phyloP scores from a whole-genome alignment of 139 green algal species.

The Dunaliella primolecta region DNA sequence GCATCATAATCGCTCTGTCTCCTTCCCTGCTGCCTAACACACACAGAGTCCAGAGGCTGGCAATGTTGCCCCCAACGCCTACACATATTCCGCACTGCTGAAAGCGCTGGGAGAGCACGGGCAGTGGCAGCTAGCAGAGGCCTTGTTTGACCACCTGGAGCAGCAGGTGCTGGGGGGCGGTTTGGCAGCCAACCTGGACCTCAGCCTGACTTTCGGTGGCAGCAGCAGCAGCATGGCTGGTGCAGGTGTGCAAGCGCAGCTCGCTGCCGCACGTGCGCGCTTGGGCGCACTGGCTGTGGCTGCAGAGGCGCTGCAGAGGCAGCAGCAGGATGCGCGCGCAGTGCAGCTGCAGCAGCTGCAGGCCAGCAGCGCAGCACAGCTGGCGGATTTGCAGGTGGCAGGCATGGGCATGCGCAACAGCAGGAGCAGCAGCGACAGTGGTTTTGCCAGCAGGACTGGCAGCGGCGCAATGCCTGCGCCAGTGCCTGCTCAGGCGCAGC shows the following conservation, averaged over 20 bases:
- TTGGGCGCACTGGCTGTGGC: constrained; percentile 6
- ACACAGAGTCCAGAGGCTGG: background rate
- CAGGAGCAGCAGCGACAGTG: background rate
- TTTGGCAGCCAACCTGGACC: background rate
- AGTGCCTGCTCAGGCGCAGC: too few relatives aligned
- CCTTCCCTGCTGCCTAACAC: too few relatives aligned
- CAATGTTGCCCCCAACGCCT: constrained; percentile 65
- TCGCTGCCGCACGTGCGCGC: background rate
- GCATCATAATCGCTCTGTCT: too few relatives aligned
- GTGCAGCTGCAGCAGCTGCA: background rate
- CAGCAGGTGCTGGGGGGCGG: constrained; percentile 42
- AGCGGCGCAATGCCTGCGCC: background rate
- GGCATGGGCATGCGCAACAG: too few relatives aligned
- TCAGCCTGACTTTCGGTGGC: background rate
- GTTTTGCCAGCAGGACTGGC: constrained; percentile 1
- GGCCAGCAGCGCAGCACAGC: background rate
- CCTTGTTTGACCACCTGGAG: constrained; percentile 75
- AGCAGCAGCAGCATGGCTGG: background rate
- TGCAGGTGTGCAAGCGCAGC: background rate
- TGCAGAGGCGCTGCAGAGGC: constrained; percentile 6
- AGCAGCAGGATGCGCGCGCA: background rate
- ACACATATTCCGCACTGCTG: constrained; percentile 78
- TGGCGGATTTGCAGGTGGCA: background rate
- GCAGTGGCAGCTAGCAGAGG: constrained; percentile 75
- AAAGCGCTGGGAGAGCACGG: constrained; percentile 77